Evolutionary conservation across 2,329 filamentous ascomycete genomes (phyloP).

Genomic region (Harringtonia aguacate): DNA sequence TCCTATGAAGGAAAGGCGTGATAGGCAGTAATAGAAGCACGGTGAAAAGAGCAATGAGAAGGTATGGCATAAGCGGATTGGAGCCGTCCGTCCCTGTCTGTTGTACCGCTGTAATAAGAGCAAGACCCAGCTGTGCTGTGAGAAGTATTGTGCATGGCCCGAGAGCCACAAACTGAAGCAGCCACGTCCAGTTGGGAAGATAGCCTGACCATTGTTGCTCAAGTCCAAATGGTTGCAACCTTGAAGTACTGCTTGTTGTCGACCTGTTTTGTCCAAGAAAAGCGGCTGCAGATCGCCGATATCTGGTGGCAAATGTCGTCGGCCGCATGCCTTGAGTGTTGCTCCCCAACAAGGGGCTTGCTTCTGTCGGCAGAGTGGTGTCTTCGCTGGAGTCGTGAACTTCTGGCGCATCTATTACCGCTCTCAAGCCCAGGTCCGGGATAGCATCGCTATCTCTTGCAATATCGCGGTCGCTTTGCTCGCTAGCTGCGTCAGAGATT

Average conservation of each 20-base stretch:
- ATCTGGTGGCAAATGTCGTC: conserved; percentile 45
- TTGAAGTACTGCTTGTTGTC: neutral
- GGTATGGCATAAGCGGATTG: conserved; percentile 58
- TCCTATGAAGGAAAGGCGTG: conserved; percentile 76
- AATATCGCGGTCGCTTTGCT: conserved; percentile 23
- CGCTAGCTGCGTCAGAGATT: conserved; percentile 27
- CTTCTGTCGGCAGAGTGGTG: conserved; percentile 31
- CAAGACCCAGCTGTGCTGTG: conserved; percentile 63
- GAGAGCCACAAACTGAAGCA: conserved; percentile 72
- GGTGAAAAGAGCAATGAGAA: conserved; percentile 56
- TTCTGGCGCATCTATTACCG: conserved; percentile 8
- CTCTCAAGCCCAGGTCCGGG: conserved; percentile 28
- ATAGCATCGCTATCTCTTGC: conserved; percentile 23
- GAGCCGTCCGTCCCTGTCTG: conserved; percentile 83
- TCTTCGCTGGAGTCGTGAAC: neutral
- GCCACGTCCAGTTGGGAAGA: conserved; percentile 77
- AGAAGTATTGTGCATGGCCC: conserved; percentile 70
- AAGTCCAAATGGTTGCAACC: conserved; percentile 39
- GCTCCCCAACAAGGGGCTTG: conserved; percentile 35
- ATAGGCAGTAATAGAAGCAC: conserved; percentile 66
- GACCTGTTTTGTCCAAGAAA: conserved; percentile 11
- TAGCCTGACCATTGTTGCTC: conserved; percentile 81
- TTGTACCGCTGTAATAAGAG: conserved; percentile 59
- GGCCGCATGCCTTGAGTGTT: conserved; percentile 16
- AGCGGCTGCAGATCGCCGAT: conserved; percentile 36